phyloP scores from a whole-genome alignment of 139 green algal genomes.

The Pseudopediastrum boryanum region DNA sequence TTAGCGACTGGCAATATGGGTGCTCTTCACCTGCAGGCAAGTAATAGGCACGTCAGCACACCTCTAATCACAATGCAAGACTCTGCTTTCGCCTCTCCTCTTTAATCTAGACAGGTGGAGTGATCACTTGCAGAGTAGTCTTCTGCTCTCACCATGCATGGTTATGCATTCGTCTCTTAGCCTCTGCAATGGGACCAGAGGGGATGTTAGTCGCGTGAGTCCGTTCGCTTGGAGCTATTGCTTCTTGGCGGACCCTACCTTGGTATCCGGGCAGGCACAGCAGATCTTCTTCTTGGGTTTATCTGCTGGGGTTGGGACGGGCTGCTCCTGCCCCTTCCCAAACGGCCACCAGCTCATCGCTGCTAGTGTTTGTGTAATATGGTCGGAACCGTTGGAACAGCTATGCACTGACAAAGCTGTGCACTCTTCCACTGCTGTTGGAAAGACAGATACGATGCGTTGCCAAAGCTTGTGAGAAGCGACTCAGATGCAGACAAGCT shows the following conservation, averaged over 20 bases:
- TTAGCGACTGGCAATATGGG: slow-evolving; percentile 73
- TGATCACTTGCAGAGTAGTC: background rate
- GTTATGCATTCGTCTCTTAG: slow-evolving; percentile 74
- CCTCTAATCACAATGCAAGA: too few relatives aligned
- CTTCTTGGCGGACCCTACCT: slow-evolving; percentile 50
- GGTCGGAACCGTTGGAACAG: too few relatives aligned
- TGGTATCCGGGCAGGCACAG: slow-evolving; percentile 94
- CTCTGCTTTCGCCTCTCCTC: background rate
- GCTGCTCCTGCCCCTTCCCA: slow-evolving; percentile 17
- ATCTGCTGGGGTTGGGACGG: slow-evolving; percentile 9
- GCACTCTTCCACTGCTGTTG: too few relatives aligned
- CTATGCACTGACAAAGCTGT: too few relatives aligned
- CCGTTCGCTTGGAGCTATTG: background rate
- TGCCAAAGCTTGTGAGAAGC: too few relatives aligned
- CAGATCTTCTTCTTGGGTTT: slow-evolving; percentile 91
- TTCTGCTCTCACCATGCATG: slow-evolving; percentile 50
- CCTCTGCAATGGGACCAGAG: slow-evolving; percentile 39
- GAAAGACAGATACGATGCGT: too few relatives aligned
- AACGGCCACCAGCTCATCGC: slow-evolving; percentile 30
- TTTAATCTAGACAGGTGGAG: background rate
- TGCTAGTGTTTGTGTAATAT: too few relatives aligned
- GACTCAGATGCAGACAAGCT: too few relatives aligned
- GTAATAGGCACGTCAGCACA: background rate
- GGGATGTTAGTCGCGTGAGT: background rate
- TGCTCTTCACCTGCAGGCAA: slow-evolving; percentile 67